A percentile compares a stretch with the other conserved stretches of the same genome.
phyloP scores from a whole-genome alignment of 495 filamentous ascomycete species.

The Aspergillus biplanus region DNA sequence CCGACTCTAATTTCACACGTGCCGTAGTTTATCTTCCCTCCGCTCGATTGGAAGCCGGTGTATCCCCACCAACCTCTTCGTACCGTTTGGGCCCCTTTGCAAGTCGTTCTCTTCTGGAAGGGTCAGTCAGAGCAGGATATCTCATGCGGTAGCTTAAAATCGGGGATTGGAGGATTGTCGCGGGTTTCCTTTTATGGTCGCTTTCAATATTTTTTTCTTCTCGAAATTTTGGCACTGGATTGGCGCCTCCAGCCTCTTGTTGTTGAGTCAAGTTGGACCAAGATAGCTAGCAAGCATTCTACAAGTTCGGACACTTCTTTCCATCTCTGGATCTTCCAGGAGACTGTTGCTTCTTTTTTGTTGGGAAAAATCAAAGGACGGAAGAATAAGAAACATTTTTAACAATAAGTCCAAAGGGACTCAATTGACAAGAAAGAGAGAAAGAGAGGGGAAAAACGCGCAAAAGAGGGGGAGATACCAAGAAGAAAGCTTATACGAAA shows the following conservation, averaged over 20 bases:
- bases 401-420: constrained; percentile 21
- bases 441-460: constrained; percentile 20
- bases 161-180: constrained; percentile 26
- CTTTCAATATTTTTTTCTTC: constrained; percentile 19
- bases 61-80: constrained; percentile 8
- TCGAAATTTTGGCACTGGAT: constrained; percentile 26
- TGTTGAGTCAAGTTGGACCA: constrained; percentile 47
- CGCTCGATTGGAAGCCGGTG: constrained; percentile 19
- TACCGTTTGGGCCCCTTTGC: constrained; percentile 20
- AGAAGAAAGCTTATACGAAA: constrained; percentile 21
- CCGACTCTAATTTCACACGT: constrained; percentile 13
- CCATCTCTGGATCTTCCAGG: constrained; percentile 46
- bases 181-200: constrained; percentile 27
- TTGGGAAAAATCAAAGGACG: constrained; percentile 33
- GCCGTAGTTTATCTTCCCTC: constrained; percentile 21
- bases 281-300: constrained; percentile 59
- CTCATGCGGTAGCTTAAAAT: constrained; percentile 31
- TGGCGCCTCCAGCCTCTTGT: constrained; percentile 35
- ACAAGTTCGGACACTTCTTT: constrained; percentile 52
- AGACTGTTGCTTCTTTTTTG: constrained; percentile 24
- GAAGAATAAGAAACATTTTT: constrained; percentile 37
- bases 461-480: constrained; percentile 23
- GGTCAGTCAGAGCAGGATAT: constrained; percentile 26
- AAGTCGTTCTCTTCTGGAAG: constrained; percentile 27
- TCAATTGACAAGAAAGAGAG: constrained; percentile 21